Conservation (phyloP, 2,329 filamentous ascomycete genomes). For the Camptophora hylomeconis region DNA sequence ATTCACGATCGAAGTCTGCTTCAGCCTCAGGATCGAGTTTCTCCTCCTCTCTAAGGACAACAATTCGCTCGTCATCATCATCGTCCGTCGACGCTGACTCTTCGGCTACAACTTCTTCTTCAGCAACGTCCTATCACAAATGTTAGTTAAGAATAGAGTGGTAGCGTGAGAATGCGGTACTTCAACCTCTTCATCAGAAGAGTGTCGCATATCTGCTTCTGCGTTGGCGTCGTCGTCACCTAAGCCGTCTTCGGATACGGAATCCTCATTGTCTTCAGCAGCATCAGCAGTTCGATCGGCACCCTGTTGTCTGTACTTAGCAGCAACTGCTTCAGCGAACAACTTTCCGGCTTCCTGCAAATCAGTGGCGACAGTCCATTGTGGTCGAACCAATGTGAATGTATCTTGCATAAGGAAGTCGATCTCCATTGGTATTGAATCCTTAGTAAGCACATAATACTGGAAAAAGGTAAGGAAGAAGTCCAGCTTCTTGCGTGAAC, state of each 20-base stretch:
- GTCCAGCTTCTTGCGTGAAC: conserved; percentile 91
- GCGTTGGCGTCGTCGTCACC: conserved; percentile 49
- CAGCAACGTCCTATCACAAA: conserved; percentile 22
- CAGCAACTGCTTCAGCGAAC: conserved; percentile 76
- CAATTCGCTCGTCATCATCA: conserved; percentile 74
- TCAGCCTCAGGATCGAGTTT: conserved; percentile 85
- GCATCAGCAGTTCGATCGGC: conserved; percentile 55
- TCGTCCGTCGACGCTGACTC: conserved; percentile 31
- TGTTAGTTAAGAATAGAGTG: conserved; percentile 7
- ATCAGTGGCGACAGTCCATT: conserved; percentile 78
- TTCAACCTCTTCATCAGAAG: conserved; percentile 37
- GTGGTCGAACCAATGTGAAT: conserved; percentile 68
- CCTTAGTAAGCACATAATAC: conserved; percentile 90
- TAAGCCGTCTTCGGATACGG: conserved; percentile 64
- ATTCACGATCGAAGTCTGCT: conserved; percentile 94
- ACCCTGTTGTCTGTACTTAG: conserved; percentile 74
- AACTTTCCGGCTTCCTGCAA: conserved; percentile 70
- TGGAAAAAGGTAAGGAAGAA: conserved; percentile 91
- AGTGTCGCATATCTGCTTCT: conserved; percentile 32
- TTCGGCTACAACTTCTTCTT: conserved; percentile 31
- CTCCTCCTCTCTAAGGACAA: conserved; percentile 84
- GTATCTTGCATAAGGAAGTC: conserved; percentile 94
- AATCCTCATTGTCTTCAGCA: conserved; percentile 59
- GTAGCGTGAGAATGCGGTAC: conserved; percentile 16
- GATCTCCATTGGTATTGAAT: conserved; percentile 85